Conservation (phyloP, 495 filamentous ascomycete genomes). For the Penicillium crystallinum region DNA sequence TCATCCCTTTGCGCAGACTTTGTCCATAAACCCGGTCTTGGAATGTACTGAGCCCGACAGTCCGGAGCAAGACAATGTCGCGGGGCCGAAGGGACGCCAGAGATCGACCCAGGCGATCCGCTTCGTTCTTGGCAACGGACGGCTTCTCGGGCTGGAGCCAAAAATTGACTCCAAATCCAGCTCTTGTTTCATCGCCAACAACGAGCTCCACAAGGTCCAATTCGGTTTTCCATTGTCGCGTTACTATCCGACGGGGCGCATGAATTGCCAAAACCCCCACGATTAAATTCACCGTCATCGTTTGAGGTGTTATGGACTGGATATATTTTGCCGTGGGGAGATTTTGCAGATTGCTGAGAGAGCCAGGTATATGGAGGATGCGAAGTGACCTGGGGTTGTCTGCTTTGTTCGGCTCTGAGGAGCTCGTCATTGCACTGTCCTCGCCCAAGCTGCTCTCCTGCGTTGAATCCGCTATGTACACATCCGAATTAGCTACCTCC, state of each 20-base stretch:
- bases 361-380: constrained; percentile 20
- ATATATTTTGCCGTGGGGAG: constrained; percentile 69
- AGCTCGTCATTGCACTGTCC: constrained; percentile 18
- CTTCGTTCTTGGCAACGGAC: constrained; percentile 14
- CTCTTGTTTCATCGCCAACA: constrained; percentile 80
- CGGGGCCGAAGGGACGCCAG: constrained; percentile 53
- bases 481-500: constrained; percentile 22
- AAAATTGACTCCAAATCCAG: constrained; percentile 77
- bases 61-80: constrained; percentile 71
- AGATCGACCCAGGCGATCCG: constrained; percentile 30
- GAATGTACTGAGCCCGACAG: constrained; percentile 72
- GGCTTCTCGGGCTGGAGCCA: constrained; percentile 54
- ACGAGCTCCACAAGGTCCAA: constrained; percentile 69
- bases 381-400: constrained; percentile 6
- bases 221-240: constrained; percentile 41
- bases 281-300: constrained; percentile 72
- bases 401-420: constrained; percentile 8
- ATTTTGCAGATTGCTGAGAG: constrained; percentile 59
- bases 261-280: constrained; percentile 71
- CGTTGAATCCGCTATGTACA: constrained; percentile 16
- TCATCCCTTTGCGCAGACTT: constrained; percentile 63
- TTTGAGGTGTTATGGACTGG: constrained; percentile 66
- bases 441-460: constrained; percentile 23
- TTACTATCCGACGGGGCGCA: constrained; percentile 55
- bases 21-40: constrained; percentile 71